These are phyloP conservation scores for Drechslerella dactyloides DNA, from an alignment of 2,329 filamentous ascomycete species.

Conservation along the genomic window DNA sequence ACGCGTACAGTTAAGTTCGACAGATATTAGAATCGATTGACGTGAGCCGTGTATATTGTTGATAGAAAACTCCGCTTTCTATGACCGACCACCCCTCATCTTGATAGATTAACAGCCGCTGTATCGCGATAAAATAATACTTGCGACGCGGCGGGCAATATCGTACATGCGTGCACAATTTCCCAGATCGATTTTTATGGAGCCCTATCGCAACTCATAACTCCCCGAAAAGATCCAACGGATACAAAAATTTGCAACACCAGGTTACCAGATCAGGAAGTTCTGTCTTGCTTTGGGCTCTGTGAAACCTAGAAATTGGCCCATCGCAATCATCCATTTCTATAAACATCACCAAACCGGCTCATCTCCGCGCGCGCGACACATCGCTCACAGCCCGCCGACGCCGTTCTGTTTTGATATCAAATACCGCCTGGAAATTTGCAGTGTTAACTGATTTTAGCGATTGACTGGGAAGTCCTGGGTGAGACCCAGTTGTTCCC, in stretches of 20 bases:
- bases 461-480: slow-evolving; percentile 26
- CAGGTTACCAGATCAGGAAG: slow-evolving; percentile 49
- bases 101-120: slow-evolving; percentile 6
- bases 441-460: slow-evolving; percentile 14
- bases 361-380: slow-evolving; percentile 11
- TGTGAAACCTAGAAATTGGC: slow-evolving; percentile 45
- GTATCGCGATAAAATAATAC: slow-evolving; percentile 17
- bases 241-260: slow-evolving; percentile 51
- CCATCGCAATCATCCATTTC: slow-evolving; percentile 33
- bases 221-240: slow-evolving; percentile 47
- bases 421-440: slow-evolving; percentile 15
- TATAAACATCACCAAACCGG: slow-evolving; percentile 17
- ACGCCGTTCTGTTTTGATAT: slow-evolving; percentile 23
- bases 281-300: slow-evolving; percentile 35
- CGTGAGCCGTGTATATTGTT: no score
- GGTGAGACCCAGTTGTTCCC: slow-evolving; percentile 17
- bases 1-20: no score
- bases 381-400: slow-evolving; percentile 19
- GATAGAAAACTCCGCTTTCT: not conserved
- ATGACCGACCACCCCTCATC: slow-evolving; percentile 14
- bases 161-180: not conserved
- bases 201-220: slow-evolving; percentile 45
- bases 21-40: no score
- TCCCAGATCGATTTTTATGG: not conserved
- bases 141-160: not conserved